phyloP scores from a whole-genome alignment of 345 rosid species.

The Conringia planisiliqua region DNA sequence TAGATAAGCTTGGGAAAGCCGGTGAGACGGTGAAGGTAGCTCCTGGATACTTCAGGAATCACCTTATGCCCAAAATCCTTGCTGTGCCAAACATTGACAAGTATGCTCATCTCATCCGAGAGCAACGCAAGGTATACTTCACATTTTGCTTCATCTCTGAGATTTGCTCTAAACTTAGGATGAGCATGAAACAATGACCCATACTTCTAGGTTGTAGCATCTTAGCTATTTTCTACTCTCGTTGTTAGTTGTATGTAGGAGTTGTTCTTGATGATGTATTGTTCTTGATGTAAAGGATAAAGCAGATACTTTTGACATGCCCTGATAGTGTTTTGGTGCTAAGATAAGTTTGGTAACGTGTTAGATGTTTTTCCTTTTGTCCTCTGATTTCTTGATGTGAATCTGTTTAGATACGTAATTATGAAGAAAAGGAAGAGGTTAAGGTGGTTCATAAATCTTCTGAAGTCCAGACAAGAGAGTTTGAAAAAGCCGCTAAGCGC shows the following conservation, averaged over 20 bases:
- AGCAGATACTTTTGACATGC: not conserved
- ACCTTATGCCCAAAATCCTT: conserved; percentile 89
- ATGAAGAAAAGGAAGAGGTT: conserved; percentile 68
- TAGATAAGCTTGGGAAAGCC: conserved; percentile 94
- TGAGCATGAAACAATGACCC: no score
- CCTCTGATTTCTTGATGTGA: conserved; percentile 8
- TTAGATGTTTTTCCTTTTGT: not conserved
- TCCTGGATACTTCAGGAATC: conserved; percentile 90
- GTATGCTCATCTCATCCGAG: conserved; percentile 77
- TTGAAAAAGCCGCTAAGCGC: conserved; percentile 79
- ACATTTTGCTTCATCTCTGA: not conserved
- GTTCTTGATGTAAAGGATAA: not conserved
- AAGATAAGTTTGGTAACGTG: not conserved
- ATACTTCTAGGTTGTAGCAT: not conserved
- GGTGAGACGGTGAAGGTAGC: conserved; percentile 93
- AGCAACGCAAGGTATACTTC: conserved; percentile 73
- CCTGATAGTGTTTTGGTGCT: not conserved
- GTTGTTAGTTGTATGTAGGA: not conserved
- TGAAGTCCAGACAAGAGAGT: conserved; percentile 54
- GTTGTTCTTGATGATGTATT: not conserved
- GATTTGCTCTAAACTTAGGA: not conserved
- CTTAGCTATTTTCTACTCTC: not conserved
- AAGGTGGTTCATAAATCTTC: conserved; percentile 52
- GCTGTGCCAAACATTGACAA: conserved; percentile 94
- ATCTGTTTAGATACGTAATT: conserved; percentile 58